Base-by-base conservation (phyloP, 495 filamentous ascomycete species). In the Penicillium riverlandense region DNA sequence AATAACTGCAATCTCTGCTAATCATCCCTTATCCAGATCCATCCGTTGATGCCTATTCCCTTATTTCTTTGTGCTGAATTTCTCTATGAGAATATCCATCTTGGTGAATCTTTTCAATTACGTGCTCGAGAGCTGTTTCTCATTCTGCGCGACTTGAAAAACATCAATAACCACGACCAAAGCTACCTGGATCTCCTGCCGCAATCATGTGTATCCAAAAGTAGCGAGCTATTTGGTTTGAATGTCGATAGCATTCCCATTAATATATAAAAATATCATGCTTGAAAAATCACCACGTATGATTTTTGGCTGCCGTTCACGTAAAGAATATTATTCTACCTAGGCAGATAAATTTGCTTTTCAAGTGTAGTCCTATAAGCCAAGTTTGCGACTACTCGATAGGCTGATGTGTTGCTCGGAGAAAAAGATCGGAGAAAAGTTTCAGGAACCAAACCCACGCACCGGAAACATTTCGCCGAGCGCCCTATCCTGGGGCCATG, bases 151-250 rank as follows among this genome's bases (percentile, higher is more conserved):
- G 40, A 37, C 37, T 29, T 56, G 16, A 56, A 56, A 12, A 56
- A 56, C n/a, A 40, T 56, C 5, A 52, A 56, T 35, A 52, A 49
- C 11, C 49, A 36, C 22, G 40, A 56, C 12, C 40, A 50, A 27
- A 56, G 43, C 16, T 56, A 56, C 31, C n/a, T 56, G 16, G 53
- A 56, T 38, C 14, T 56, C n/a, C 36, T 56, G 14, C 43, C 53
- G 10, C 37, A 15, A 2, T 56, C 46, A 27, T 56, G 53, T 13
- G 30, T 53, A 12, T 43, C 53, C 1, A 55, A 52, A 41, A 45
- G 34, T 3, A 29, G n/a, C 10, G 47, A 50, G 14, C 14, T 50
- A 9, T 37, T 42, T 13, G 32, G 32, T 6, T 12, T 11, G 9
- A 12, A 12, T 34, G 32, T 34, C 32, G 32, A 12, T 10, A 34